Evolutionary conservation across 106 monocot genomes (phyloP).

Genomic region (Dendrobium nobile): DNA sequence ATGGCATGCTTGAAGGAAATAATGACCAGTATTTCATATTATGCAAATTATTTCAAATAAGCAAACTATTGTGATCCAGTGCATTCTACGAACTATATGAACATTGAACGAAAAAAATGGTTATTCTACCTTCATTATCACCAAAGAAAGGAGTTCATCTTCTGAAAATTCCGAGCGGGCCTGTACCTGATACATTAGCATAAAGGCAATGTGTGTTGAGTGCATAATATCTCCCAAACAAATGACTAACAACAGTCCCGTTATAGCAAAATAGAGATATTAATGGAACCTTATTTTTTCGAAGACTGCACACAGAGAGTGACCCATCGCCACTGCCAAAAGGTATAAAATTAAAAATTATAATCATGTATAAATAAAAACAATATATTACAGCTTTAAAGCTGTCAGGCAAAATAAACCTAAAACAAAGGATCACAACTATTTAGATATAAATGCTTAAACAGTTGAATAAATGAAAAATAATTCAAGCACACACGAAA

Average conservation of each 20-base stretch:
- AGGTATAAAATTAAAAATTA: background rate
- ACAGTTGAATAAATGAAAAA: background rate
- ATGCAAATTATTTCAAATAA: background rate
- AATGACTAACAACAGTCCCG: background rate
- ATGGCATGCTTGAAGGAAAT: background rate
- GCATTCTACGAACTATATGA: background rate
- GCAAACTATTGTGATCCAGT: background rate
- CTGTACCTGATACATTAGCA: conserved; percentile 44
- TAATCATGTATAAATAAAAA: background rate
- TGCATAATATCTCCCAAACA: background rate
- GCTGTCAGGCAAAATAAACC: background rate
- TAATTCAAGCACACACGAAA: background rate
- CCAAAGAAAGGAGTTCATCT: conserved; percentile 85
- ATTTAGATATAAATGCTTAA: background rate
- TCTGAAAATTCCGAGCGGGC: conserved; percentile 77
- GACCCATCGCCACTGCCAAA: conserved; percentile 89
- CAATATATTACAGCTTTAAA: background rate
- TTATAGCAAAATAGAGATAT: background rate
- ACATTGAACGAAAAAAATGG: conserved; percentile 1
- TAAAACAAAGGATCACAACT: background rate
- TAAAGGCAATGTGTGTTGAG: background rate
- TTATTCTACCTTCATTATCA: conserved; percentile 68
- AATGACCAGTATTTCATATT: background rate
- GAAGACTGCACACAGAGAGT: conserved; percentile 73
- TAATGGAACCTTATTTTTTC: conserved; percentile 69